Base-by-base conservation (phyloP, 164 flowering plant genomes). In the Tinospora cordifolia region DNA sequence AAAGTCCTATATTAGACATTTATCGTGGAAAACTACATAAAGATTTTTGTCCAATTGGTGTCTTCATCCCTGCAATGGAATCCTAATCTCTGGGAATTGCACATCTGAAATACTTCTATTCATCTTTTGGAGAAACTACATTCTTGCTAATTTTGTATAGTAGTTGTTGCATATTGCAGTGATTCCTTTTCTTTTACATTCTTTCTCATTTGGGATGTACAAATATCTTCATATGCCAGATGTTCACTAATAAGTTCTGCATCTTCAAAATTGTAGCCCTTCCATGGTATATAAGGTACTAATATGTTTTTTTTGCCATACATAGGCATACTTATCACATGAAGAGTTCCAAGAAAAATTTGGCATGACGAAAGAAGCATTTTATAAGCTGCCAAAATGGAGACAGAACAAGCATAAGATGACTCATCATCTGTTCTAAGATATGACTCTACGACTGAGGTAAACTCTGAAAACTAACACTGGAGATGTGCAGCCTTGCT, bases 301-400 rank as follows among this genome's bases (percentile, higher is more conserved):
- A n/a, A n/a, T n/a, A n/a, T n/a, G n/a, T n/a, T n/a, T n/a, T n/a
- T n/a, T n/a, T n/a, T n/a, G n/a, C 72, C 46, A 25, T 44, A 34
- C 80, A 66, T 66, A 87, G 93, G 83, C 89, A 60, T 88, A 88
- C 72, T 67, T 90, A 40, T 80, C 89, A 1, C 51, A 75, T 0
- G 89, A 78, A 69, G 96, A 88, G 73, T 90, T 90, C 69, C 71
- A 77, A 54, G 87, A 81, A 75, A 85, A 78, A 73, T 86, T 90
- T 75, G 85, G 82, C 39, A 88, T 88, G 90, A 71, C 84, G 1
- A 87, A 80, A 75, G 22, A 44, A 24, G 84, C 80, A 12, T 90
- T 90, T 79, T 82, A 88, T 63, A 27, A 76, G 77, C 84, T 90
- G 64, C 87, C 92, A 7, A 87, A 83, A 72, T 90, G 93, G 96